These are phyloP conservation scores for Sechiopsis laciniata DNA, from an alignment of 306 rosid species.

Conservation along the genomic window DNA sequence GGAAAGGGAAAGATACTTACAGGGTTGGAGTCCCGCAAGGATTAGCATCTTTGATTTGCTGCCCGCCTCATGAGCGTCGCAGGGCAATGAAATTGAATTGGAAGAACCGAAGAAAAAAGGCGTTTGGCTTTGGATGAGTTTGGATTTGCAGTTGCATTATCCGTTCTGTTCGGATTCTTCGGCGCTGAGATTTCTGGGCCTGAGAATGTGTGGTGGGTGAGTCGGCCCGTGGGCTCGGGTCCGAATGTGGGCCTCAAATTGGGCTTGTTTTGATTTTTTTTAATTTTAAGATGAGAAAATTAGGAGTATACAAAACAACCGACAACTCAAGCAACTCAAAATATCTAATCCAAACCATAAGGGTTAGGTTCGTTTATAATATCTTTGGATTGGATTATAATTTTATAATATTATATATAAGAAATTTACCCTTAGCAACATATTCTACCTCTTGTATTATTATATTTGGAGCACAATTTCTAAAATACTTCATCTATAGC, in stretches of 20 bases:
- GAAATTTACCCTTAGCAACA: too few relatives aligned
- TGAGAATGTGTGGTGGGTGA: too few relatives aligned
- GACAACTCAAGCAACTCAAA: too few relatives aligned
- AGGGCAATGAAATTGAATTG: background rate
- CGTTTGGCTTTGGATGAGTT: background rate
- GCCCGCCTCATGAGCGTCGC: conserved; percentile 35
- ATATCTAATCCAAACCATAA: too few relatives aligned
- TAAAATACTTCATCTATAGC: too few relatives aligned
- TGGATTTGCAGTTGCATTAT: background rate
- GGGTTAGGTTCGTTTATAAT: too few relatives aligned
- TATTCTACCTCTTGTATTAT: too few relatives aligned
- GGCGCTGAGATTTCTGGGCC: background rate
- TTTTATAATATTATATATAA: too few relatives aligned
- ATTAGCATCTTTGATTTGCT: conserved; percentile 45
- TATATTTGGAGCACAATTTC: too few relatives aligned
- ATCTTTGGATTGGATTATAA: too few relatives aligned
- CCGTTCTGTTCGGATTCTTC: conserved; percentile 10
- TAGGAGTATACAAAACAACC: too few relatives aligned
- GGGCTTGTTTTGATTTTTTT: background rate
- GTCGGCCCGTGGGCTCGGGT: background rate
- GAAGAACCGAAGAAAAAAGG: background rate
- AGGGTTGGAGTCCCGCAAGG: conserved; percentile 41
- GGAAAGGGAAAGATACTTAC: conserved; percentile 36
- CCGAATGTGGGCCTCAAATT: background rate
- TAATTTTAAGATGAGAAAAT: too few relatives aligned